Base-by-base conservation (phyloP, 2,329 filamentous ascomycete genomes). In the Colletotrichum zoysiae region DNA sequence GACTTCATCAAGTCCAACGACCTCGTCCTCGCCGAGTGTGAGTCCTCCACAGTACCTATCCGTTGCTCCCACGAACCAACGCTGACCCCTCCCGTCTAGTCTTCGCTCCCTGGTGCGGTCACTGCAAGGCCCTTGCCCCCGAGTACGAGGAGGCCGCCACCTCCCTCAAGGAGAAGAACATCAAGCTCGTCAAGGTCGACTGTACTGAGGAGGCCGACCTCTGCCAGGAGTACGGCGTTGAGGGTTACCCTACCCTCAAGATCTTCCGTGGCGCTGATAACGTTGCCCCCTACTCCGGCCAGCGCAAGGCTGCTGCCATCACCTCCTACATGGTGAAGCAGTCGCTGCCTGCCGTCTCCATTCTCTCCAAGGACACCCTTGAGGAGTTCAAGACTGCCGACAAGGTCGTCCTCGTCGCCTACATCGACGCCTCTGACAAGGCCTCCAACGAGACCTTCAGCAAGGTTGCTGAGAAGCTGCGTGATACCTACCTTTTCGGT, bases 191-290 rank as follows among this genome's bases (percentile, higher is more conserved):
- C 84, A 96, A 97, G 90, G 85, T 97, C 78, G 95, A 98, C 87
- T 98, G 96, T 89, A 98, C 95, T 80, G 95, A 93, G 82, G 94
- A 99, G 88, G 86, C 91, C 74, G 94, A 97, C 44, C 92, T 99
- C 76, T 99, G 96, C 90, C 90, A 95, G 84, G 87, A 90, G 78
- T 93, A 93, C 79, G 95, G 94, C 74, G 95, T 99, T 55, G 95
- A 98, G 88, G 96, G 96, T 76, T 99, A 99, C 89, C 96, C 96
- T 74, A 99, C 96, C 76, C 90, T 99, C 81, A 99, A 98, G 91
- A 90, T 99, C 85, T 99, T 99, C 95, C 94, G 95, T 79, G 95
- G 96, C 77, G 84, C 86, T 55, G 94, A 98, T 14, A 94, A 92
- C 81, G 85, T 94, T 81, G 87, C 89, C 76, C 92, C 95, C 75